phyloP scores from a whole-genome alignment of 169 alveolate genomes.

The Babesia sp. region DNA sequence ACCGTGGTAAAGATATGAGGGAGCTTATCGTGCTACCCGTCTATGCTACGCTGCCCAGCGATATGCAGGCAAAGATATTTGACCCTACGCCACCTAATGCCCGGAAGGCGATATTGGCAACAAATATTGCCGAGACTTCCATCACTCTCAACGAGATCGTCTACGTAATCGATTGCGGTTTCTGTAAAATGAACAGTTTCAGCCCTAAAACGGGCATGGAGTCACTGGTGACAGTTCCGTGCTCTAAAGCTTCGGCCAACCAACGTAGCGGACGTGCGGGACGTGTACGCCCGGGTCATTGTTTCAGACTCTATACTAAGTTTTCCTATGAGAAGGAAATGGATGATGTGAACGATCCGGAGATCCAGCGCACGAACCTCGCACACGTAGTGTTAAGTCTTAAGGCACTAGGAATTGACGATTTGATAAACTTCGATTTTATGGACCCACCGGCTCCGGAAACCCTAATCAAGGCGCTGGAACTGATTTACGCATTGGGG shows the following conservation, averaged over 20 bases:
- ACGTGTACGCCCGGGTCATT: constrained; percentile 97
- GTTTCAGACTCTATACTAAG: constrained; percentile 97
- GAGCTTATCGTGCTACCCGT: constrained; percentile 95
- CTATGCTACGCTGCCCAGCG: constrained; percentile 98
- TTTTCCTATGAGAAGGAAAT: constrained; percentile 95
- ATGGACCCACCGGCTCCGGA: constrained; percentile 99
- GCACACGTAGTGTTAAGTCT: constrained; percentile 89
- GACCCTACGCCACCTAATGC: constrained; percentile 91
- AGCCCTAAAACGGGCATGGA: constrained; percentile 98
- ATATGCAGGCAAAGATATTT: constrained; percentile 96
- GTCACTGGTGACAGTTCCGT: constrained; percentile 96
- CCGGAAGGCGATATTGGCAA: constrained; percentile 96
- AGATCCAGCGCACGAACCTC: constrained; percentile 94
- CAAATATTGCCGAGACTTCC: constrained; percentile 99
- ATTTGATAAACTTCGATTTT: constrained; percentile 97
- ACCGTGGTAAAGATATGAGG: constrained; percentile 90
- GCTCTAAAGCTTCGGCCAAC: constrained; percentile 98
- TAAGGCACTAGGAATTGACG: constrained; percentile 95
- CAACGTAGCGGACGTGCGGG: constrained; percentile 99
- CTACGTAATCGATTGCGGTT: constrained; percentile 96
- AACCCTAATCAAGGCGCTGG: constrained; percentile 93
- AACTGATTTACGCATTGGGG: constrained; percentile 95
- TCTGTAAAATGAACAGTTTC: constrained; percentile 95
- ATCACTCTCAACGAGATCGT: constrained; percentile 98
- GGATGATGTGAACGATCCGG: constrained; percentile 94